These are phyloP conservation scores for Hypoxylon sp. DNA, from an alignment of 2,329 filamentous ascomycete species.

Conservation along the genomic window DNA sequence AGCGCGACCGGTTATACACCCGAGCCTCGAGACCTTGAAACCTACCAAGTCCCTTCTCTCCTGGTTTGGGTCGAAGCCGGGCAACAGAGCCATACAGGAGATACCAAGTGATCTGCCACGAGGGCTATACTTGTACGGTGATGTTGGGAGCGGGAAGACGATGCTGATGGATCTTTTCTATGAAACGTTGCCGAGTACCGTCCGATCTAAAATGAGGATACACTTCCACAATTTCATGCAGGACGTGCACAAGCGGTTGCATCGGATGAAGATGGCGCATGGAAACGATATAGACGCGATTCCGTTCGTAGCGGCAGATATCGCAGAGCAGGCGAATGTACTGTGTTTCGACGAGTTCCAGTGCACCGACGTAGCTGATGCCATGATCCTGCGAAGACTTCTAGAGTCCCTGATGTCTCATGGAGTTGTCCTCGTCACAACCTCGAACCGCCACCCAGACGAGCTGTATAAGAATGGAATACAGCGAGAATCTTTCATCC, in stretches of 20 bases:
- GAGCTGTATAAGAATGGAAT: slow-evolving; percentile 99
- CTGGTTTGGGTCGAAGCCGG: slow-evolving; percentile 67
- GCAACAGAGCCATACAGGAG: slow-evolving; percentile 57
- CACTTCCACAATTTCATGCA: slow-evolving; percentile 99
- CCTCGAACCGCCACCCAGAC: slow-evolving; percentile 94
- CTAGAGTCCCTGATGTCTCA: slow-evolving; percentile 94
- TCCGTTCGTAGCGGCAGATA: slow-evolving; percentile 93
- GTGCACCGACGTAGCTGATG: slow-evolving; percentile 97
- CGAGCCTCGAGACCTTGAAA: slow-evolving; percentile 77
- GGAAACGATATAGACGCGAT: slow-evolving; percentile 91
- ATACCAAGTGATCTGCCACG: slow-evolving; percentile 83
- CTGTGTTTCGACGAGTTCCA: slow-evolving; percentile 99
- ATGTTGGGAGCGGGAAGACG: slow-evolving; percentile 97
- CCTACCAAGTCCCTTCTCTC: slow-evolving; percentile 69
- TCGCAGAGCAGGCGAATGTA: slow-evolving; percentile 85
- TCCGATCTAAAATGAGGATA: slow-evolving; percentile 87
- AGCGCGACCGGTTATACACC: slow-evolving; percentile 80
- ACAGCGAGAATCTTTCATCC: slow-evolving; percentile 93
- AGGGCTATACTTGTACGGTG: slow-evolving; percentile 94
- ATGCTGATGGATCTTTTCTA: slow-evolving; percentile 99
- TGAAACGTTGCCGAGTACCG: slow-evolving; percentile 85
- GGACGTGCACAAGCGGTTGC: slow-evolving; percentile 90
- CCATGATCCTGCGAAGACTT: slow-evolving; percentile 93
- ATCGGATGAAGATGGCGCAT: slow-evolving; percentile 88
- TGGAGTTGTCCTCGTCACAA: slow-evolving; percentile 95